phyloP scores from a whole-genome alignment of 2,329 filamentous ascomycete genomes.

The Scytalidium lignicola region DNA sequence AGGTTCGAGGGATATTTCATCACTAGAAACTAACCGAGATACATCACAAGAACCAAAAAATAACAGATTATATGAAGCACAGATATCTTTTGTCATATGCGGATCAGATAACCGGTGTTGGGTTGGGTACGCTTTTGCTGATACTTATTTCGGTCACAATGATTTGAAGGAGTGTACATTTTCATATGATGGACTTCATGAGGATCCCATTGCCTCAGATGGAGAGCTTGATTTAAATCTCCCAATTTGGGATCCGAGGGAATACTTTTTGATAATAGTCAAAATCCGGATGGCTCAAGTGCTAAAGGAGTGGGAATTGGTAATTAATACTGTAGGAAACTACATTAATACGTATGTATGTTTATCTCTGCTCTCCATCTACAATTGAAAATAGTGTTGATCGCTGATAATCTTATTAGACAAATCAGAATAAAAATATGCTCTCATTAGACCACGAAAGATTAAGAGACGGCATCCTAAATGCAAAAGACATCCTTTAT shows the following conservation, averaged over 20 bases:
- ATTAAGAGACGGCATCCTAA: no score
- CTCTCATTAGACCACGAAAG: no score
- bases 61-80: slow-evolving; percentile 6
- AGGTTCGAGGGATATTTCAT: slow-evolving; percentile 12
- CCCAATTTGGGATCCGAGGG: slow-evolving; percentile 7
- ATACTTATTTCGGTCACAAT: slow-evolving; percentile 3
- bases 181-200: slow-evolving; percentile 4
- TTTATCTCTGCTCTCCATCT: no score
- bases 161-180: slow-evolving; percentile 4
- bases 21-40: slow-evolving; percentile 5
- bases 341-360: slow-evolving; percentile 7
- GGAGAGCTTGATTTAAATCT: slow-evolving; percentile 4
- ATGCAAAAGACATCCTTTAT: no score
- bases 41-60: not conserved
- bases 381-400: no score
- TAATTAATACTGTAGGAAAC: slow-evolving; percentile 1
- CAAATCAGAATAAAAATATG: no score
- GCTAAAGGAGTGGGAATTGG: slow-evolving; percentile 7
- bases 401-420: no score
- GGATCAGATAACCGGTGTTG: slow-evolving; percentile 7
- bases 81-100: slow-evolving; percentile 7
- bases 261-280: slow-evolving; percentile 9
- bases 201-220: slow-evolving; percentile 6
- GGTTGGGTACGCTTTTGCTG: slow-evolving; percentile 6
- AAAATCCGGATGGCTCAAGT: slow-evolving; percentile 6